phyloP scores from a whole-genome alignment of 2,329 filamentous ascomycete genomes.

The Orbilia oligospora region DNA sequence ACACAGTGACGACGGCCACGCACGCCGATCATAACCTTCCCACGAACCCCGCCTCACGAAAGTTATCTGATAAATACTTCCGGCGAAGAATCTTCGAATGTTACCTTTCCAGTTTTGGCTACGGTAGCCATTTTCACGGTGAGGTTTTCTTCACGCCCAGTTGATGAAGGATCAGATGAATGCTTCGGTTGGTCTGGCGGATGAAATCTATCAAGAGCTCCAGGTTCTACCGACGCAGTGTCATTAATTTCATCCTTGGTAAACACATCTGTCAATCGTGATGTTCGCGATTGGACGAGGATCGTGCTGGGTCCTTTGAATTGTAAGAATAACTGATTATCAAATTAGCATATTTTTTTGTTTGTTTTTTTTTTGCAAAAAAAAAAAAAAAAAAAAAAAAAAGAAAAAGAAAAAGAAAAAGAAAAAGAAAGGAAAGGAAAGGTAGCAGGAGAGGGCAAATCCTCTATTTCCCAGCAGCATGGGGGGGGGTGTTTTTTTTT shows the following conservation, averaged over 20 bases:
- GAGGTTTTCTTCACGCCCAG: constrained; percentile 59
- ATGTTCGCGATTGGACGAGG: constrained; percentile 87
- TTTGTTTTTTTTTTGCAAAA: too few relatives aligned
- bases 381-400: too few relatives aligned
- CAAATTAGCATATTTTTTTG: not conserved
- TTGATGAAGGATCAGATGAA: not conserved
- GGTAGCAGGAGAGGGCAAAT: too few relatives aligned
- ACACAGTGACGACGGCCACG: not conserved
- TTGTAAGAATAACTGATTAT: constrained; percentile 79
- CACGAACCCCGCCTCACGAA: not conserved
- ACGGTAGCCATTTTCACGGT: constrained; percentile 74
- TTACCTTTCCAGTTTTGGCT: constrained; percentile 76
- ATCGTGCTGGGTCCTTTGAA: constrained; percentile 90
- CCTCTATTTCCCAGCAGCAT: too few relatives aligned
- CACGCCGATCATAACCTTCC: not conserved
- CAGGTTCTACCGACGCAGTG: constrained; percentile 85
- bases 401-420: too few relatives aligned
- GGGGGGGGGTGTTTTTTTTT: too few relatives aligned
- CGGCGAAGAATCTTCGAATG: constrained; percentile 74
- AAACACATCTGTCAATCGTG: constrained; percentile 82
- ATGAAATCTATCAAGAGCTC: constrained; percentile 75
- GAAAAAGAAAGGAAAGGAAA: too few relatives aligned
- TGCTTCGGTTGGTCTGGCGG: constrained; percentile 52
- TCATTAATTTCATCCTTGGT: constrained; percentile 87
- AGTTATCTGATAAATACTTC: constrained; percentile 72